Evolutionary conservation across 2,329 filamentous ascomycete species (phyloP), one percentile per base, ranked within the genome.

Genomic region (Penicillium paneum): DNA sequence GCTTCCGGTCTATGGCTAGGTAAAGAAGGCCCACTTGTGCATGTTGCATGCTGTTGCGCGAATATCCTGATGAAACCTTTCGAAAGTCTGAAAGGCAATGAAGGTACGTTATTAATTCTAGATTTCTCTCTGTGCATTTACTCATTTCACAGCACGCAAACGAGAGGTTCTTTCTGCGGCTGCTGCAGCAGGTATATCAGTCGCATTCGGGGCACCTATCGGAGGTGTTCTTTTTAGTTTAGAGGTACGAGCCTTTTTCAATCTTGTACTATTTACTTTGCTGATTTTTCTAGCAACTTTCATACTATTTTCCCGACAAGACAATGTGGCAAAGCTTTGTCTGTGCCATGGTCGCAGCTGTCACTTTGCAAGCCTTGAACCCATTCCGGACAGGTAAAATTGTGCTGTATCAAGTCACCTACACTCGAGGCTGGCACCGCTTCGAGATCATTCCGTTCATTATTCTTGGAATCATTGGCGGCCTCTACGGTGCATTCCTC

Each of bases 301-400:
- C 91, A 0, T 97, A 97, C 72, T 97, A 97, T 73, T 97, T 97
- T 64, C 93, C 94, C 0, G 93, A 97, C 75, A 97, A 97, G 74
- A 97, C 94, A 10, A 97, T 99, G 94, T 99, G 94, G 94, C 94
- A 97, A 72, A 96, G 91, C 67, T 99, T 99, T 68, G 94, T 99
- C 38, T 97, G 94, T 67, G 94, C 94, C 70, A 97, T 97, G 92
- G 90, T 96, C n/a, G 94, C 92, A 15, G 93, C 94, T 17, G 90
- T 97, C 35, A 91, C 91, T 13, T 80, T 99, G 5, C 93, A 97
- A 72, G 90, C 90, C 5, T 83, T 96, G 58, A 94, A 99, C 70
- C 94, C 94, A 5, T 97, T 97, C 71, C 85, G 94, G 49, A 96
- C 92, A 1, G 94, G 93, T 50, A 95, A 99, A 72, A 87, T 97